phyloP scores from a whole-genome alignment of 768 basidiomycete species.

The Suillus hirtellus region DNA sequence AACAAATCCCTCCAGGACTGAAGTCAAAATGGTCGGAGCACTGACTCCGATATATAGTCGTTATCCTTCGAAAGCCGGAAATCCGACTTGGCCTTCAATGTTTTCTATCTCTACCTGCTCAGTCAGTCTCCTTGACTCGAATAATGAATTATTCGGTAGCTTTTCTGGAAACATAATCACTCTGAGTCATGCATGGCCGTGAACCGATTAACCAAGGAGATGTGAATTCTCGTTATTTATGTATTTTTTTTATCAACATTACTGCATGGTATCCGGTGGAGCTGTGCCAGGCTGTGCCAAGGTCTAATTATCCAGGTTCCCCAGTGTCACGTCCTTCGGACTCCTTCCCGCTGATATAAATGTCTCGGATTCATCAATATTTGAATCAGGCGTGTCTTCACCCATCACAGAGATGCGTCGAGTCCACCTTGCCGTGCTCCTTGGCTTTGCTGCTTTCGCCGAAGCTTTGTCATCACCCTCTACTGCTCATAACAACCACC shows the following conservation, averaged over 20 bases:
- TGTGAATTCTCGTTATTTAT: too few relatives aligned
- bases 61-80: too few relatives aligned
- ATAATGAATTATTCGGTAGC: neutral
- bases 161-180: neutral
- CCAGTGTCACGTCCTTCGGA: neutral
- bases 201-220: neutral
- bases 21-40: neutral
- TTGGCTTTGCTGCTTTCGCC: neutral
- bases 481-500: neutral
- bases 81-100: too few relatives aligned
- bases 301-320: neutral
- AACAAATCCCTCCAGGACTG: too few relatives aligned
- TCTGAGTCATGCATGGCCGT: neutral
- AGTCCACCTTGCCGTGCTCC: neutral
- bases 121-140: too few relatives aligned
- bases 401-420: conserved; percentile 1
- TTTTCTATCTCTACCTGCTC: too few relatives aligned
- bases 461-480: neutral
- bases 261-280: too few relatives aligned
- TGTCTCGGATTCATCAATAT: neutral
- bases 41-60: neutral
- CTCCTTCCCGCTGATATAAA: neutral
- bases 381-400: neutral
- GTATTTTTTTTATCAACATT: too few relatives aligned
- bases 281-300: too few relatives aligned